Conservation (phyloP, 2,329 filamentous ascomycete genomes). For the Aureobasidium uvarum region DNA sequence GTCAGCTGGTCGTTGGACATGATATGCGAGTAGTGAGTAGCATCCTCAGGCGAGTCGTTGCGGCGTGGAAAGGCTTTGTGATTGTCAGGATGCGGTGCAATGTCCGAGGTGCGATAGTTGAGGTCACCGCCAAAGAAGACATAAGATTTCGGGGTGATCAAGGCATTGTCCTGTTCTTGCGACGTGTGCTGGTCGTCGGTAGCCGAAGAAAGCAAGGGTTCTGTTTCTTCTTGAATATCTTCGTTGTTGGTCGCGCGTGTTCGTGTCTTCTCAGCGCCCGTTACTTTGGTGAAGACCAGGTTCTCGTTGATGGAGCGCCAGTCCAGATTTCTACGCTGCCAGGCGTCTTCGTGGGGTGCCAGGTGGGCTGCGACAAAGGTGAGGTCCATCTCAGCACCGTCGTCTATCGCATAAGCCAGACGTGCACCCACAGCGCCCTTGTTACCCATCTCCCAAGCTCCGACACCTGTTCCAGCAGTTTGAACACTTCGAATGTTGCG, state of each 20-base stretch:
- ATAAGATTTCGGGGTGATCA: conserved; percentile 44
- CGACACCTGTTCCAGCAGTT: conserved; percentile 80
- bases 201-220: conserved; percentile 37
- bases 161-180: background rate
- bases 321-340: conserved; percentile 75
- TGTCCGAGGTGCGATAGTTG: conserved; percentile 83
- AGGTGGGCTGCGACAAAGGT: conserved; percentile 89
- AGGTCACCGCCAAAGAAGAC: conserved; percentile 88
- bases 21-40: conserved; percentile 67
- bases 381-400: conserved; percentile 57
- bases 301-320: conserved; percentile 82
- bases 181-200: conserved; percentile 44
- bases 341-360: conserved; percentile 79
- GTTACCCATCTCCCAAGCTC: conserved; percentile 85
- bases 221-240: conserved; percentile 30
- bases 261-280: conserved; percentile 23
- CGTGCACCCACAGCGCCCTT: conserved; percentile 87
- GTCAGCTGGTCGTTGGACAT: conserved; percentile 76
- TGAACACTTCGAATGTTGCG: conserved; percentile 64
- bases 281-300: conserved; percentile 63
- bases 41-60: conserved; percentile 50
- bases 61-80: conserved; percentile 61
- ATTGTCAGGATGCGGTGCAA: conserved; percentile 54
- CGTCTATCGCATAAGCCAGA: conserved; percentile 58
- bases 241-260: conserved; percentile 24